phyloP scores from a whole-genome alignment of 371 early-diverging fungal species.

The Mortierella sp. region DNA sequence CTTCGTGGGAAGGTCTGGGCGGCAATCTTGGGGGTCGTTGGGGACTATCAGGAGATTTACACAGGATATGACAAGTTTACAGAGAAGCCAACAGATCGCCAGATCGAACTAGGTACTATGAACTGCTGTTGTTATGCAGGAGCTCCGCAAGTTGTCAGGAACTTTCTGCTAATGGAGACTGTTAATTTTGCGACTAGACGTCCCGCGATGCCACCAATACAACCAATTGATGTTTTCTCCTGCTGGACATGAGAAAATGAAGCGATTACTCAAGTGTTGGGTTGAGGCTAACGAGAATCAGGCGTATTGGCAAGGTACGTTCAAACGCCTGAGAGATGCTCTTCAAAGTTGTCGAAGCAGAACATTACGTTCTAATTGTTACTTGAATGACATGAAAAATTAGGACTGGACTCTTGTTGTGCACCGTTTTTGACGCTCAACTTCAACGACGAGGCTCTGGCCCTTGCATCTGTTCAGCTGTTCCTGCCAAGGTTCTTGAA shows the following conservation, averaged over 20 bases:
- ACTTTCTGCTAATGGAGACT: background rate
- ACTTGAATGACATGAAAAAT: background rate
- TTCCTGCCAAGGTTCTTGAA: slow-evolving; percentile 75
- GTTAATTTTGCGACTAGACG: slow-evolving; percentile 59
- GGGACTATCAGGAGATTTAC: slow-evolving; percentile 70
- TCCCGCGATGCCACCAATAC: slow-evolving; percentile 90
- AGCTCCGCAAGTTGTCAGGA: background rate
- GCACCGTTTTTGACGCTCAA: slow-evolving; percentile 82
- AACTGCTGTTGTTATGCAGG: background rate
- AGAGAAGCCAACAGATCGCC: slow-evolving; percentile 64
- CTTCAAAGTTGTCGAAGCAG: too few species aligned
- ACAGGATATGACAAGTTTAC: slow-evolving; percentile 68
- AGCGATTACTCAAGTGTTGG: slow-evolving; percentile 77
- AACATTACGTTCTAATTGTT: background rate
- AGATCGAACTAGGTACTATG: slow-evolving; percentile 56
- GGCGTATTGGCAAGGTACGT: slow-evolving; percentile 95
- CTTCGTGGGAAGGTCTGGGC: slow-evolving; percentile 85
- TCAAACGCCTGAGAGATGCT: too few species aligned
- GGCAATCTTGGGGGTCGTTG: slow-evolving; percentile 74
- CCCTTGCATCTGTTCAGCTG: slow-evolving; percentile 72
- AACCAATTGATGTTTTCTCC: slow-evolving; percentile 78
- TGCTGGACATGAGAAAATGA: slow-evolving; percentile 77
- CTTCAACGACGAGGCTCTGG: slow-evolving; percentile 78
- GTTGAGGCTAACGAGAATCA: slow-evolving; percentile 65
- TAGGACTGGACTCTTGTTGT: slow-evolving; percentile 82